Evolutionary conservation across 2,329 filamentous ascomycete genomes (phyloP).

Genomic region (Lithohypha guttulata): DNA sequence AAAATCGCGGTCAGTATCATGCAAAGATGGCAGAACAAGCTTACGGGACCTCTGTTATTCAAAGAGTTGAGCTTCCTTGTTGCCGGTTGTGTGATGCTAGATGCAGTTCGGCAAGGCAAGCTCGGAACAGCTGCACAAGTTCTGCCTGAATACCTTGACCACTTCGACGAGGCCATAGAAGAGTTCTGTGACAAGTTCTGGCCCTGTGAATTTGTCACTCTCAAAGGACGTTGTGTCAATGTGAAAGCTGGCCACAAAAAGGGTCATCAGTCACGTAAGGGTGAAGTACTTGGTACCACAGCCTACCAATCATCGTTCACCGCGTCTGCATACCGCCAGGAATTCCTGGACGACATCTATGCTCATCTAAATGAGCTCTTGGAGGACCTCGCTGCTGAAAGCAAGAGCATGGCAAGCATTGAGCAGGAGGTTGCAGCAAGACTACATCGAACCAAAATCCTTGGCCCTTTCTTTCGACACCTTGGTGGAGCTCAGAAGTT

Average conservation of each 20-base stretch:
- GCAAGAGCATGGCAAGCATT: no score
- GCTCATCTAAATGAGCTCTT: slow-evolving; percentile 16
- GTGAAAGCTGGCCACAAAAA: slow-evolving; percentile 30
- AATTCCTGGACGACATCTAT: slow-evolving; percentile 24
- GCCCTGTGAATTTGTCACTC: slow-evolving; percentile 34
- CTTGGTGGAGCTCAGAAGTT: slow-evolving; percentile 17
- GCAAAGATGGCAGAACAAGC: slow-evolving; percentile 7
- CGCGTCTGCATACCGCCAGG: slow-evolving; percentile 22
- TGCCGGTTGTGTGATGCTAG: slow-evolving; percentile 42
- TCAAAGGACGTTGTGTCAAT: slow-evolving; percentile 29
- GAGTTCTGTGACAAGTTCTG: slow-evolving; percentile 37
- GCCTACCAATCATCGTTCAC: slow-evolving; percentile 31
- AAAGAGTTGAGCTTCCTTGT: slow-evolving; percentile 38
- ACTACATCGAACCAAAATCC: slow-evolving; percentile 23
- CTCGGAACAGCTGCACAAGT: slow-evolving; percentile 26
- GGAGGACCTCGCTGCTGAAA: slow-evolving; percentile 22
- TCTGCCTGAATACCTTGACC: slow-evolving; percentile 33
- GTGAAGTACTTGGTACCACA: slow-evolving; percentile 34
- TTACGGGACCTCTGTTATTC: slow-evolving; percentile 29
- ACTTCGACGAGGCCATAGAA: slow-evolving; percentile 34
- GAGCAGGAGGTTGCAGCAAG: slow-evolving; percentile 16
- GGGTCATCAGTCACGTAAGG: slow-evolving; percentile 36
- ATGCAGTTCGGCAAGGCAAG: slow-evolving; percentile 31
- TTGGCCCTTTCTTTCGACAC: slow-evolving; percentile 28
- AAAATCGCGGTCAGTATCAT: slow-evolving; percentile 35